phyloP scores from a whole-genome alignment of 306 rosid genomes.

The Acacia crassicarpa region DNA sequence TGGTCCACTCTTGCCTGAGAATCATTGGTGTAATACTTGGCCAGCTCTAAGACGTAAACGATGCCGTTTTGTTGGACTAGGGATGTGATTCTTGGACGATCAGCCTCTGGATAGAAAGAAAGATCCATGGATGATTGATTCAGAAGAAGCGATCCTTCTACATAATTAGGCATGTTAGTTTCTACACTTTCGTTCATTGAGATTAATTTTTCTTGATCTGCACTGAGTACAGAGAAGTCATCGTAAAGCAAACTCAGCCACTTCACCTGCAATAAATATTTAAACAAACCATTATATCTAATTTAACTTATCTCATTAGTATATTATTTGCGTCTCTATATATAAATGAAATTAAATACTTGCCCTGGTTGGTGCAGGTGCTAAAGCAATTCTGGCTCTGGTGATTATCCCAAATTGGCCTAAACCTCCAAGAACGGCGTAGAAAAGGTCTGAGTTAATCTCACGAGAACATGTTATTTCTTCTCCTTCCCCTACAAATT shows the following conservation, averaged over 20 bases:
- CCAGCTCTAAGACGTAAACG: conserved; percentile 60
- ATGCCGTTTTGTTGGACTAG: conserved; percentile 52
- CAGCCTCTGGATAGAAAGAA: conserved; percentile 61
- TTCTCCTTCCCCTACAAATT: conserved; percentile 45
- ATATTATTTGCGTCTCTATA: not conserved
- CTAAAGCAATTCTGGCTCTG: conserved; percentile 81
- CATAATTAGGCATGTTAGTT: conserved; percentile 45
- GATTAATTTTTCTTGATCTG: conserved; percentile 74
- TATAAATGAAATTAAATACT: not conserved
- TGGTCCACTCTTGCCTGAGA: conserved; percentile 33
- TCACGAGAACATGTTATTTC: conserved; percentile 59
- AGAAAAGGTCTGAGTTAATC: conserved; percentile 54
- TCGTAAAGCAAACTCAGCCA: conserved; percentile 69
- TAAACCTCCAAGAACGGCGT: conserved; percentile 80
- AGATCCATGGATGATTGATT: conserved; percentile 51
- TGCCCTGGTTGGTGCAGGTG: conserved; percentile 68
- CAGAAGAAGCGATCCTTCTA: conserved; percentile 69
- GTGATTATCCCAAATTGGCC: conserved; percentile 92
- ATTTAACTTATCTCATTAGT: no score
- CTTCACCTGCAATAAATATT: conserved; percentile 52
- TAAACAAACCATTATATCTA: not conserved
- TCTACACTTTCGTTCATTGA: conserved; percentile 32
- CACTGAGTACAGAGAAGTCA: conserved; percentile 53
- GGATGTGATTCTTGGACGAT: conserved; percentile 54
- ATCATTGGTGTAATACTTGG: conserved; percentile 52